Base-by-base conservation (phyloP, 1,284 basidiomycete species). In the Fomitopsis palustris region DNA sequence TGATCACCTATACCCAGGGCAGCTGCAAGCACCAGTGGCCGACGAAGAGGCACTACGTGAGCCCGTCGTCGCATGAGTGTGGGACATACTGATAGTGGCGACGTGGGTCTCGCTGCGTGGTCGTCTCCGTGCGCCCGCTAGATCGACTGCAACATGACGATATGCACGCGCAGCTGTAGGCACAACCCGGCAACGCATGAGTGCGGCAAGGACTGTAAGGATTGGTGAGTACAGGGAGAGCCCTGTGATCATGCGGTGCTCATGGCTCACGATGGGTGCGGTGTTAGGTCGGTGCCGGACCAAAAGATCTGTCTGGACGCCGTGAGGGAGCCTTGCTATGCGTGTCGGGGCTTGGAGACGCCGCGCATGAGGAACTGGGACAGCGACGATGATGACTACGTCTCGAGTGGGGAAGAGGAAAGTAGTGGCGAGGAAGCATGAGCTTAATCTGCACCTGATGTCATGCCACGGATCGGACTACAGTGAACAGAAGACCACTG, bases 1-100 rank as follows among this genome's bases (percentile, higher is more conserved):
- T 52, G 17, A 52, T 52, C 25, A 52, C 49, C 14, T 52, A 21
- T 19, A 52, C 49, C 3, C 29, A 33, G 17, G 29, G 33, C n/a
- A 17, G 29, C 49, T 52, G 49, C 19, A 19, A 23, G 6, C 49
- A 52, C 25, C 31, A 12, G 19, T 33, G 33, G 31, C 27, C 49
- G 29, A 33, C n/a, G n/a, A 33, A 52, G 33, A 33, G 49, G 31
- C 49, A 52, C 49, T 52, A 52, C 31, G 49, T 52, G 49, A 52
- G 49, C 45, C 27, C 23, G 14, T 6, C 7, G 23, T 5, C 25
- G 14, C 45, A 6, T 23, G 12, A 16, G 4, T 17, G 6, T 9
- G 2, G 23, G 35, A 2, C 35, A 14, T 37, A 47, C 45, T 47
- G 16, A 47, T 12, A 14, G 6, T 4, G 4, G 10, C 21, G 3